Base-by-base conservation (phyloP, 2,329 filamentous ascomycete genomes). In the Pseudogymnoascus sp. region DNA sequence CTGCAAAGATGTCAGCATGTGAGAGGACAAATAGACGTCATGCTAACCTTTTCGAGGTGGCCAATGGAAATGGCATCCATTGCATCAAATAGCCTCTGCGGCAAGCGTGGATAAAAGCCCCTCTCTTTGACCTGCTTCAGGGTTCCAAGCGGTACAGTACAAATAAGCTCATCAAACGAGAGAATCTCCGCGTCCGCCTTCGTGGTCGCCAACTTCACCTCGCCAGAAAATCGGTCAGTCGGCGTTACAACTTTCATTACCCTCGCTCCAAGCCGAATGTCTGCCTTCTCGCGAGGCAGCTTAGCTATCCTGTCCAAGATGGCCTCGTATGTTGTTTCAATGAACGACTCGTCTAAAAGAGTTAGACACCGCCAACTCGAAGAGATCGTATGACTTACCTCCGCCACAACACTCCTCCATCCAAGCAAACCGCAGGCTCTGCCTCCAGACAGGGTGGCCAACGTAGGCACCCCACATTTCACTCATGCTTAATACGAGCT, bases 341-440 rank as follows among this genome's bases (percentile, higher is more conserved):
- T 63, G 28, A 67, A 67, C 35, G 61, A 65, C 59, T 67, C 66
- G 16, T 65, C 66, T 67, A 7, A n/a, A 50, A 28, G 12, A 8
- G 14, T 50, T 21, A 50, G 44, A 3, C 21, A n/a, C 23, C 23
- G n/a, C n/a, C 12, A 25, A 50, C 44, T n/a, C 14, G 6, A n/a
- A 25, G 6, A 4, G n/a, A 33, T 2, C 10, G 3, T 10, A 1
- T 33, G 33, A 69, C 69, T 65, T 63, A 75, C 73, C 73, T 25
- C 82, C 82, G 68, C 83, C 81, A 59, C 84, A 78, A 61, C 80
- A 82, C 68, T 84, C 81, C 68, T 84, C 81, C 2, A 85, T 70
- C 79, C 81, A 84, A 67, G 84, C 82, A 70, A 78, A 84, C 69
- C 79, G 82, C 62, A 85, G 71, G 68, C 80, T 83, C 70, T 85